Base-by-base conservation (phyloP, 2,329 filamentous ascomycete genomes). In the Aspergillus pseudoviridinutans region DNA sequence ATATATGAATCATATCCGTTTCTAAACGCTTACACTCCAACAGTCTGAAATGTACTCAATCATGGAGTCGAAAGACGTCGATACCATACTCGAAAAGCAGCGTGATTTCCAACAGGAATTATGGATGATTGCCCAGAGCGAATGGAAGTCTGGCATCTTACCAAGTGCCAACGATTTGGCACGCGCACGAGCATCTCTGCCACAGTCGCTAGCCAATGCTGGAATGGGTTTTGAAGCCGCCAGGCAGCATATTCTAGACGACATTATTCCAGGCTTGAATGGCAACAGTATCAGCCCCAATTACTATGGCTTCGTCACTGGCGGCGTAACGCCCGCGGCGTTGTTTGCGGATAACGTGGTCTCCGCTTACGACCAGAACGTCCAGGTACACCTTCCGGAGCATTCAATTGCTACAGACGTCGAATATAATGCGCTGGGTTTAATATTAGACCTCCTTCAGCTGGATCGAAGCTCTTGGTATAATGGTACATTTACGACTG, bases 221-320 rank as follows among this genome's bases (percentile, higher is more conserved):
- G 75, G 74, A 17, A 53, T 66, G 10, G 70, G 69, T 1, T 69
- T 74, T 17, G 66, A 71, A 38, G 56, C 61, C 9, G 64, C 69
- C n/a, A 70, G 69, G 53, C 58, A 63, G 17, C 77, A 80, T 57
- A 66, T 80, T n/a, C 25, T 76, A 3, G 57, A 73, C 22, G 71
- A 77, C 41, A 71, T 80, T 49, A 70, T 76, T 5, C 77, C 78
- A 0, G 88, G 82, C 1, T 81, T 94, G 58, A 91, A 87, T 65
- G 82, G 80, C 17, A 83, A 85, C 66, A 87, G 85, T 63, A 80
- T 83, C 46, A 85, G 83, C 47, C 74, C 85, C 10, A 84, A 86
- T 55, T 96, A 95, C 79, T 95, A 91, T 72, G 92, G 91, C 58
- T 96, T 97, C 71, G 89, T 97, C 5, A 96, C 88, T 0, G 93